Evolutionary conservation across 78 protist genomes (phyloP), one percentile per base, ranked within the genome.

Genomic region (Polysphondylium violaceum): DNA sequence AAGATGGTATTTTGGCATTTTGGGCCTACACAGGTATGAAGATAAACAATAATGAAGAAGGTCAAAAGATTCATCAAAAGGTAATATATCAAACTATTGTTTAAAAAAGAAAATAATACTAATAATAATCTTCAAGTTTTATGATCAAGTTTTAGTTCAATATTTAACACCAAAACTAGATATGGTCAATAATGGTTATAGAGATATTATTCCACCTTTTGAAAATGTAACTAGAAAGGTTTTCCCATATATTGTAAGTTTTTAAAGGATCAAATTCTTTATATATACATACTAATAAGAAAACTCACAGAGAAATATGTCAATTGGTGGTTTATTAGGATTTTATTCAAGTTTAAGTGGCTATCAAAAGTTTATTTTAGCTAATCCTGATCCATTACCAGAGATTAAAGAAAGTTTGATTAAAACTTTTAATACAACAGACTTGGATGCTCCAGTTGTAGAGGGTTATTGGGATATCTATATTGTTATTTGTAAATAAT

Each of bases 121-220:
- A n/a, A n/a, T n/a, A n/a, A n/a, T n/a, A n/a, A n/a, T n/a, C n/a
- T 33, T 33, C 44, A 2, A 51, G 6, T 27, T 31, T 5, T 44
- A 19, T 72, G 25, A 33, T 1, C 25, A 1, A 61, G 65, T 51
- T 38, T 3, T 77, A 50, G 43, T 63, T 0, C 29, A 63, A 51
- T 83, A 69, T 59, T 83, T 77, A 79, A 35, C 77, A 58, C 71
- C 77, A 59, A 55, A 83, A 35, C 51, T 77, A 69, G n/a, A 38
- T 21, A 44, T 55, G 29, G 21, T 83, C 7, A 79, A 83, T 71
- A 25, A 59, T 41, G 47, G 29, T 27, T 83, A 83, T 44, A 25
- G 33, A 12, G 79, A 83, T 59, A 83, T 83, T 21, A 51, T 55
- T 14, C 91, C 91, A 83, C 19, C 91, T 16, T 83, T 21, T 83